Conservation (phyloP, 208 protist species). For the Trypanosoma boissoni region DNA sequence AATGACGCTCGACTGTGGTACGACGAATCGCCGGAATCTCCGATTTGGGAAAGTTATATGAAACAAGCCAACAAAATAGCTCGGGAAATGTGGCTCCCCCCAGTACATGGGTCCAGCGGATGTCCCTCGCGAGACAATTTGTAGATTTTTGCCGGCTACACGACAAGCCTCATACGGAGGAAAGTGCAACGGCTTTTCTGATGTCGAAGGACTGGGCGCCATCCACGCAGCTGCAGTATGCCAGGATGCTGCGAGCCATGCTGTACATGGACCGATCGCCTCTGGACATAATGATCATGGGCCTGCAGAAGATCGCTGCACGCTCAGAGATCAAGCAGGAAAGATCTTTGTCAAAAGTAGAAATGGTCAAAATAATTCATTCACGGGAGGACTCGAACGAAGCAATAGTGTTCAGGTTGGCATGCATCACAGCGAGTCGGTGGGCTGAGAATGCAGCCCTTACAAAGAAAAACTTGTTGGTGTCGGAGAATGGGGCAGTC, state of each 20-base stretch:
- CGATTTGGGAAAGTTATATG: neutral
- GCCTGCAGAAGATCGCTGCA: neutral
- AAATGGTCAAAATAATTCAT: neutral
- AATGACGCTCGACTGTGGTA: neutral
- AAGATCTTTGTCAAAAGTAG: neutral
- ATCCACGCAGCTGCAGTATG: neutral
- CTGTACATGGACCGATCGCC: neutral
- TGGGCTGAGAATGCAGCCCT: neutral
- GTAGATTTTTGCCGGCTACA: neutral
- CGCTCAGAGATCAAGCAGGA: neutral
- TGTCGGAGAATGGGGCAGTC: neutral
- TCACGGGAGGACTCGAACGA: neutral
- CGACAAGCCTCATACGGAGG: neutral
- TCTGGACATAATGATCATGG: neutral
- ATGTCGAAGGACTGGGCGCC: neutral
- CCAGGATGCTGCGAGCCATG: neutral
- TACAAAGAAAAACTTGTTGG: neutral
- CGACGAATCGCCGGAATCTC: neutral
- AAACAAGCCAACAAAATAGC: neutral
- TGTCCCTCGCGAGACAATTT: neutral
- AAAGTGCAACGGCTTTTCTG: neutral
- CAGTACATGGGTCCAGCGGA: neutral
- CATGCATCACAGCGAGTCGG: neutral
- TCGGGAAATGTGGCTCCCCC: neutral
- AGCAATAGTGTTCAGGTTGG: neutral